Evolutionary conservation across 352 stramenopile species (phyloP).

Genomic region (Phytophthora europaea): DNA sequence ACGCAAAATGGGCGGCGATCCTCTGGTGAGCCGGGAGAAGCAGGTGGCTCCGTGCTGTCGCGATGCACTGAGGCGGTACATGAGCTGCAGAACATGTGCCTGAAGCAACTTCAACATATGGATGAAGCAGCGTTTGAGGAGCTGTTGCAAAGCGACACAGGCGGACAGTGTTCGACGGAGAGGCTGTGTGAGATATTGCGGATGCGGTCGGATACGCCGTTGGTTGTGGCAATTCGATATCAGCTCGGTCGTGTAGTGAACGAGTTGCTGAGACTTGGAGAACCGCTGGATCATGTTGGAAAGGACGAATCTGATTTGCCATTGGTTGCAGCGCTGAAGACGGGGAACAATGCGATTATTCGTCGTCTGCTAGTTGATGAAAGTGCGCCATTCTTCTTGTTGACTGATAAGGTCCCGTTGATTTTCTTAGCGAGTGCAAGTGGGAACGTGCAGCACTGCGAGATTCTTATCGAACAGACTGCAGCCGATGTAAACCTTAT

Average conservation of each 20-base stretch:
- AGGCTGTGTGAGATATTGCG: conserved; percentile 71
- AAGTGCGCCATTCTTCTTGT: conserved; percentile 71
- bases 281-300: conserved; percentile 58
- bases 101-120: conserved; percentile 62
- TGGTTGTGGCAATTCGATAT: conserved; percentile 85
- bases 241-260: conserved; percentile 85
- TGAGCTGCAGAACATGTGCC: conserved; percentile 63
- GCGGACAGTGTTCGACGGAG: conserved; percentile 72
- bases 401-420: conserved; percentile 83
- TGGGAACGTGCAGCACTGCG: conserved; percentile 74
- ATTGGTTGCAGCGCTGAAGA: conserved; percentile 75
- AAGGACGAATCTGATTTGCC: conserved; percentile 68
- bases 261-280: conserved; percentile 65
- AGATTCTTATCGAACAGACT: conserved; percentile 74
- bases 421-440: conserved; percentile 81
- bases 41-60: conserved; percentile 13
- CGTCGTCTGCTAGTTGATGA: conserved; percentile 78
- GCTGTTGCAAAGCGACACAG: conserved; percentile 71
- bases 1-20: conserved; percentile 31
- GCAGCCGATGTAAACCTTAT: conserved; percentile 81
- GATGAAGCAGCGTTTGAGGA: conserved; percentile 63
- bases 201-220: conserved; percentile 65
- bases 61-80: conserved; percentile 40
- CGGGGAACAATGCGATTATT: conserved; percentile 80
- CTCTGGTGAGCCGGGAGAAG: conserved; percentile 9